Evolutionary conservation across 1,284 basidiomycete genomes (phyloP).

Genomic region (Papiliotrema terrestris): DNA sequence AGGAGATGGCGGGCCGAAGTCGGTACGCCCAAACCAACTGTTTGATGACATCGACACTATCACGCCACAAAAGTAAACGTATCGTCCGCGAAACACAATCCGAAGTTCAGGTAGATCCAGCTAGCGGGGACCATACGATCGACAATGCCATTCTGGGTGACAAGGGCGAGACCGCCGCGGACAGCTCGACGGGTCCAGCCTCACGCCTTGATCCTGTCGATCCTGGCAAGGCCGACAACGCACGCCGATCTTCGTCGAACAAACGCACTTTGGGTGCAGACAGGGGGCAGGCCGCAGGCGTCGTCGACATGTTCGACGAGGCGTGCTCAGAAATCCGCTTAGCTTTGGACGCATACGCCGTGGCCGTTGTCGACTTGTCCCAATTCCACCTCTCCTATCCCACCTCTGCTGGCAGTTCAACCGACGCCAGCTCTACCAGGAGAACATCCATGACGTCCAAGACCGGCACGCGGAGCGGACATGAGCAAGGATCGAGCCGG

Average conservation of each 20-base stretch:
- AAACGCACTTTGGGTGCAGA: constrained; percentile 28
- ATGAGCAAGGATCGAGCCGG: not conserved
- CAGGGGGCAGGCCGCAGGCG: constrained; percentile 10
- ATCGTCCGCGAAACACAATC: no score
- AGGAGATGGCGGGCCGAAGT: constrained; percentile 16
- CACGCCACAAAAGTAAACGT: no score
- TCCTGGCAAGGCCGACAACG: no score
- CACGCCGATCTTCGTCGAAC: not conserved
- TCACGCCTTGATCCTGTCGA: no score
- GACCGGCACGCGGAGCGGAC: not conserved
- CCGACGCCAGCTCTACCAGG: constrained; percentile 14
- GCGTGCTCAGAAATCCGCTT: constrained; percentile 36
- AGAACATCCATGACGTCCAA: not conserved
- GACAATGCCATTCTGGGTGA: no score
- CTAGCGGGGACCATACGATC: no score
- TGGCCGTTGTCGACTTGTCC: constrained; percentile 38
- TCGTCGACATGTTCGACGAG: constrained; percentile 33
- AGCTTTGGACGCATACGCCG: constrained; percentile 37
- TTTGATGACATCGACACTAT: not conserved
- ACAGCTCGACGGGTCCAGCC: no score
- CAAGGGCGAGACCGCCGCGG: no score
- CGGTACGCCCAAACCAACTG: not conserved
- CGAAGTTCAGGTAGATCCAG: no score
- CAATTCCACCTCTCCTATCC: constrained; percentile 45
- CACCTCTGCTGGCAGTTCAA: constrained; percentile 27